A percentile compares a stretch with the other conserved stretches of the same genome.
These are phyloP conservation scores for Rhodocollybia butyracea DNA, from an alignment of 768 basidiomycete genomes.

Conservation along the genomic window DNA sequence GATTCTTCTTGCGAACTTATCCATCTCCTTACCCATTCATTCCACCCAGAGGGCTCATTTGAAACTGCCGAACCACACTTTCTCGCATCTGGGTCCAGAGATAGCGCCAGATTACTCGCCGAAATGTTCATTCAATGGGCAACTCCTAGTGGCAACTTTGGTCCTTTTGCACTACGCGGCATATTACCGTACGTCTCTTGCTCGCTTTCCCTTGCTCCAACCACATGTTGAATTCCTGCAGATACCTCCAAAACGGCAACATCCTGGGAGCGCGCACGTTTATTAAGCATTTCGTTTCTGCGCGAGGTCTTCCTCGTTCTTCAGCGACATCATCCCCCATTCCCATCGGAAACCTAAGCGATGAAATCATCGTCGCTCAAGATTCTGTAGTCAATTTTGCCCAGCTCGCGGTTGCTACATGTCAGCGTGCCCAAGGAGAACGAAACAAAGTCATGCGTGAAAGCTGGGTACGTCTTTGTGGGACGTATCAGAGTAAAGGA, in stretches of 20 bases:
- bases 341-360: constrained; percentile 48
- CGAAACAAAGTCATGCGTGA: constrained; percentile 73
- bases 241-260: constrained; percentile 81
- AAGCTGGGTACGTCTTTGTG: constrained; percentile 82
- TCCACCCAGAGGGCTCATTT: constrained; percentile 63
- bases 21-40: not conserved
- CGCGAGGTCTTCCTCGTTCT: constrained; percentile 41
- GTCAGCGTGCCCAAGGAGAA: constrained; percentile 82
- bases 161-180: constrained; percentile 81
- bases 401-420: constrained; percentile 85
- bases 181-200: constrained; percentile 70
- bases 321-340: constrained; percentile 41
- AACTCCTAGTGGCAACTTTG: constrained; percentile 44
- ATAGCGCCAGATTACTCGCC: constrained; percentile 83
- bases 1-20: not conserved
- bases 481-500: constrained; percentile 77
- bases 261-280: constrained; percentile 94
- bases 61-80: constrained; percentile 79
- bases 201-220: not conserved
- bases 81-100: constrained; percentile 81
- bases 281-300: constrained; percentile 73
- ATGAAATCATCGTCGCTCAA: constrained; percentile 70
- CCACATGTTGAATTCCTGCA: constrained; percentile 21
- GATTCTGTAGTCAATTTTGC: constrained; percentile 83
- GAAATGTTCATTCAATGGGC: constrained; percentile 87